These are phyloP conservation scores for Prunus salicina DNA, from an alignment of 306 rosid species.

Conservation along the genomic window DNA sequence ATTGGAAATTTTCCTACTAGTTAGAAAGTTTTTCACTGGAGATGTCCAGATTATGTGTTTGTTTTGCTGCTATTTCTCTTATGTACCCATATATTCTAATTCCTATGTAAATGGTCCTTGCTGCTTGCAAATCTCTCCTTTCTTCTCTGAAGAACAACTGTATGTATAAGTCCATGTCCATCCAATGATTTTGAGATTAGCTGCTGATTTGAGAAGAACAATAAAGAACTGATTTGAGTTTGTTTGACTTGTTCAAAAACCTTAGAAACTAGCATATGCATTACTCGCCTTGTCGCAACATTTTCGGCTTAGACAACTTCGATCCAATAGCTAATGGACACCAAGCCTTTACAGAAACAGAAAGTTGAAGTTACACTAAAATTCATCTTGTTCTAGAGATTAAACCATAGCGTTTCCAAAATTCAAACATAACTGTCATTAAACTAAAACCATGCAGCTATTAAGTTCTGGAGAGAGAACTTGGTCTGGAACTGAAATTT, in stretches of 20 bases:
- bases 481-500: too few species aligned
- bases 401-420: not conserved
- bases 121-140: slow-evolving; percentile 27
- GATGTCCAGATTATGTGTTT: slow-evolving; percentile 40
- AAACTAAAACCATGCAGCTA: too few species aligned
- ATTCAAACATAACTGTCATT: not conserved
- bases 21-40: slow-evolving; percentile 41
- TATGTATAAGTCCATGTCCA: not conserved
- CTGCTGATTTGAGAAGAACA: not conserved
- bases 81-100: slow-evolving; percentile 38
- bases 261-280: not conserved
- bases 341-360: too few species aligned
- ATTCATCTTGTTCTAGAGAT: too few species aligned
- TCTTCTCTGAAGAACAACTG: not conserved
- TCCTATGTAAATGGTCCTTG: slow-evolving; percentile 47
- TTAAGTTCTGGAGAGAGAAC: too few species aligned
- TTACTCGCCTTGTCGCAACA: too few species aligned
- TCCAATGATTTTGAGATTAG: not conserved
- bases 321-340: too few species aligned
- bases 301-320: too few species aligned
- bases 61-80: slow-evolving; percentile 27
- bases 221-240: not conserved
- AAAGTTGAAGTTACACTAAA: too few species aligned
- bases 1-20: slow-evolving; percentile 33
- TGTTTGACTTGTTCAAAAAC: not conserved